Evolutionary conservation across 2,329 filamentous ascomycete genomes (phyloP), one percentile per base, ranked within the genome.

Genomic region (Albophoma yamanashiensis): DNA sequence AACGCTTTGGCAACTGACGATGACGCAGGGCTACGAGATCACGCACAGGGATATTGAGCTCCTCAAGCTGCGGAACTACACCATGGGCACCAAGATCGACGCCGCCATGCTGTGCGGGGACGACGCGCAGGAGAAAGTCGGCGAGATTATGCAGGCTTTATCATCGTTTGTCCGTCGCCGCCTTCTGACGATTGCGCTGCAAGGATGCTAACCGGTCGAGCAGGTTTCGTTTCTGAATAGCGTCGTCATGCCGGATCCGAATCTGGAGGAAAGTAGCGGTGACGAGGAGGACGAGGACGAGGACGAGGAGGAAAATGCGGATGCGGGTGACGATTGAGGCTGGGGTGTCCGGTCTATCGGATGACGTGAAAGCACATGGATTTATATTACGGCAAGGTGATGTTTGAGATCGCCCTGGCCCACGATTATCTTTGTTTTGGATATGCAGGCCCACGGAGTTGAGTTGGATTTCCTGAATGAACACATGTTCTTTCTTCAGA

Each of bases 11-110:
- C 27, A 6, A 22, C 47, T 53, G 45, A 58, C 50, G 11, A 47
- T 6, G n/a, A 2, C 1, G 7, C 36, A 93, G 88, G 91, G 89
- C 55, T 96, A 89, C 69, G 78, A 84, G 53, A 80, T 82, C 25
- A 86, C 89, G 61, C 89, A 96, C 70, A 78, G 82, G 50, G 89
- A 96, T 66, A 92, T 96, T 67, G 85, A 87, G 59, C 80, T 97
- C 58, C 79, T 96, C 59, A 89, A 91, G 67, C 79, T 97, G 68
- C 83, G 86, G 62, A 94, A 87, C 71, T 96, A 89, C 71, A 92
- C 89, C 0, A 74, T 95, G 27, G 81, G 84, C 43, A 85, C 79
- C 61, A 84, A 85, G 69, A 74, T 96, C 42, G 71, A 79, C 15
- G 91, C 92, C 67, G 73, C 79, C 12, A 78, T 89, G 56, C 78